A percentile compares a stretch with the other conserved stretches of the same genome.
These are phyloP conservation scores for Puccinellia tenuiflora DNA, from an alignment of 176 grass and related monocot genomes.

Conservation along the genomic window DNA sequence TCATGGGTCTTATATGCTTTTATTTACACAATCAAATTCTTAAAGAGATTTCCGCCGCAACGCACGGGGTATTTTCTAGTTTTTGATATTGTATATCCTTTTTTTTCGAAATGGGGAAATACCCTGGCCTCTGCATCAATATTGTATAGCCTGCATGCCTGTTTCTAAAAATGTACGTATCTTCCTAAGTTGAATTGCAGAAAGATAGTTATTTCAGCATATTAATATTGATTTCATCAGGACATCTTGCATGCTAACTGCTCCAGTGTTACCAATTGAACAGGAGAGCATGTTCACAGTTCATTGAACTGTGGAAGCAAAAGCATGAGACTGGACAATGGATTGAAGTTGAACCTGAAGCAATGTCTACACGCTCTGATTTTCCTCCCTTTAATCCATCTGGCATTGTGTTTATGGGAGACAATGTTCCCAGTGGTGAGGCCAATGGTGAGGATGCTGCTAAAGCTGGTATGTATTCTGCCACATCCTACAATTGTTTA, in stretches of 20 bases:
- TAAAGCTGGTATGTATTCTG: constrained; percentile 52
- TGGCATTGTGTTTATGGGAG: constrained; percentile 70
- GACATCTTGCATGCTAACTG: constrained; percentile 12
- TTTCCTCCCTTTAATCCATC: constrained; percentile 77
- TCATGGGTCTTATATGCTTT: too few relatives aligned
- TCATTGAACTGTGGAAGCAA: constrained; percentile 89
- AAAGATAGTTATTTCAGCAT: background rate
- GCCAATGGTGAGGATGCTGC: constrained; percentile 53
- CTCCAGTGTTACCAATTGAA: constrained; percentile 28
- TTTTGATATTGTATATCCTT: too few relatives aligned
- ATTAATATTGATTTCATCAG: background rate
- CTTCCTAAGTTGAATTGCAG: background rate
- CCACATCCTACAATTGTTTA: too few relatives aligned
- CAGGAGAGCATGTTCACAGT: constrained; percentile 80
- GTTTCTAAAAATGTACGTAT: background rate
- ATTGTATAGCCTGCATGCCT: background rate
- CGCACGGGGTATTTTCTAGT: too few relatives aligned
- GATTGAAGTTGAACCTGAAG: constrained; percentile 92
- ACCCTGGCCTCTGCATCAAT: too few relatives aligned
- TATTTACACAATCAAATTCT: too few relatives aligned
- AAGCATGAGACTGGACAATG: constrained; percentile 99
- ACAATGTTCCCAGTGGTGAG: constrained; percentile 45
- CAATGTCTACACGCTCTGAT: constrained; percentile 84
- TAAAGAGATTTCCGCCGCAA: too few relatives aligned
- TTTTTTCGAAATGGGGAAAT: too few relatives aligned